Conservation (phyloP, 2,329 filamentous ascomycete species). For the Trichophyton rubrum region DNA sequence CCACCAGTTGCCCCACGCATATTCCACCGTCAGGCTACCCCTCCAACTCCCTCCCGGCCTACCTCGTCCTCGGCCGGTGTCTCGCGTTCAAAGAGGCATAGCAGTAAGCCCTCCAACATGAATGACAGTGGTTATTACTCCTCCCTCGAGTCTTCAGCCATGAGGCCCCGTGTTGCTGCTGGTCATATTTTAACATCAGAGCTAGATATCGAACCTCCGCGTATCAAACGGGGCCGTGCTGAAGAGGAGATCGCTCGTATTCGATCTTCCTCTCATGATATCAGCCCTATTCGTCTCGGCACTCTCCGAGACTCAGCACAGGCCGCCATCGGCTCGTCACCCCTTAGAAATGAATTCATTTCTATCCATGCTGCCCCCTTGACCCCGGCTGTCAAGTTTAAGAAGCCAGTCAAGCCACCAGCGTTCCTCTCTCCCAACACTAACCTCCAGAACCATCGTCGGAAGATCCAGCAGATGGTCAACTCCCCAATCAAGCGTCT, state of each 20-base stretch:
- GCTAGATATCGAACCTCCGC: conserved; percentile 57
- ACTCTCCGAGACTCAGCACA: conserved; percentile 23
- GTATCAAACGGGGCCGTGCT: conserved; percentile 76
- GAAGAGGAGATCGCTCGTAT: conserved; percentile 93
- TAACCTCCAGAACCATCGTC: conserved; percentile 76
- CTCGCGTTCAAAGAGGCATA: conserved; percentile 58
- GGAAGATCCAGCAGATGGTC: conserved; percentile 67
- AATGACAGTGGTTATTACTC: conserved; percentile 97
- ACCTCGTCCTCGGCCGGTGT: conserved; percentile 51
- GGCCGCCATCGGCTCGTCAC: conserved; percentile 49
- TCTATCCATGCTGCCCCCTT: conserved; percentile 54
- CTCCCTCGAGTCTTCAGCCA: conserved; percentile 79
- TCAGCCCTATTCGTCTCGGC: conserved; percentile 55
- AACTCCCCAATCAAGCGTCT: conserved; percentile 54
- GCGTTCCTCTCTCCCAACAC: conserved; percentile 85
- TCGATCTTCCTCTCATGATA: conserved; percentile 77
- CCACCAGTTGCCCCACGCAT: conserved; percentile 58
- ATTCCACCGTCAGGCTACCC: conserved; percentile 52
- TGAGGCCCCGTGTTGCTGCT: conserved; percentile 53
- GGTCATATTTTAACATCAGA: conserved; percentile 61
- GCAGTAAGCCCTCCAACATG: conserved; percentile 56
- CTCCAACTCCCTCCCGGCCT: conserved; percentile 55
- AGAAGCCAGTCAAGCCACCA: conserved; percentile 50
- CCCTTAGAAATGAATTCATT: conserved; percentile 46
- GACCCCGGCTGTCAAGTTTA: conserved; percentile 74